Conservation (phyloP, 2,329 filamentous ascomycete species). For the Capronia epimyces region DNA sequence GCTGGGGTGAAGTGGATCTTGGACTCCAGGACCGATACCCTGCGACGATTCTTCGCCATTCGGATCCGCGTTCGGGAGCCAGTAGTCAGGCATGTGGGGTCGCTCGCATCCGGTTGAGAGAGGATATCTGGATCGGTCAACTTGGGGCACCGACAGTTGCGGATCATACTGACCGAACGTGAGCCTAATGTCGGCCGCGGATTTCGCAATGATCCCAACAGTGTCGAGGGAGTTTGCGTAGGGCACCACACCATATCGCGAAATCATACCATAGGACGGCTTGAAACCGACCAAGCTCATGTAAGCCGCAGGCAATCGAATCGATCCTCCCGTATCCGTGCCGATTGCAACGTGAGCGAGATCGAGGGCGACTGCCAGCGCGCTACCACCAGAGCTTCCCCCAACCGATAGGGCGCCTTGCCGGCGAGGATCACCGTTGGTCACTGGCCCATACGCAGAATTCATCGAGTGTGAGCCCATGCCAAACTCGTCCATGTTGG, state of each 20-base stretch:
- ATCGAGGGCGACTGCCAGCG: conserved; percentile 61
- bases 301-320: conserved; percentile 82
- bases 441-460: conserved; percentile 62
- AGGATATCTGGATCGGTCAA: conserved; percentile 45
- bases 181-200: conserved; percentile 48
- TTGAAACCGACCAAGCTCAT: conserved; percentile 81
- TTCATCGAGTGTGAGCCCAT: conserved; percentile 80
- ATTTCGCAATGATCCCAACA: conserved; percentile 66
- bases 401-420: conserved; percentile 61
- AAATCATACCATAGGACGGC: conserved; percentile 82
- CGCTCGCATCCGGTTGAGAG: conserved; percentile 59
- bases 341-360: conserved; percentile 59
- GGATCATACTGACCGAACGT: conserved; percentile 41
- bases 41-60: conserved; percentile 12
- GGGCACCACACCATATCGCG: conserved; percentile 77
- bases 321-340: conserved; percentile 88
- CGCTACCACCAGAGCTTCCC: conserved; percentile 90
- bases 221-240: conserved; percentile 93
- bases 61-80: conserved; percentile 45
- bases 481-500: conserved; percentile 92
- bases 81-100: conserved; percentile 66
- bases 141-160: conserved; percentile 10
- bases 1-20: conserved; percentile 5
- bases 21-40: not conserved
- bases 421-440: conserved; percentile 28